phyloP scores from a whole-genome alignment of 2,329 filamentous ascomycete genomes.

The Cordyceps fumosorosea region DNA sequence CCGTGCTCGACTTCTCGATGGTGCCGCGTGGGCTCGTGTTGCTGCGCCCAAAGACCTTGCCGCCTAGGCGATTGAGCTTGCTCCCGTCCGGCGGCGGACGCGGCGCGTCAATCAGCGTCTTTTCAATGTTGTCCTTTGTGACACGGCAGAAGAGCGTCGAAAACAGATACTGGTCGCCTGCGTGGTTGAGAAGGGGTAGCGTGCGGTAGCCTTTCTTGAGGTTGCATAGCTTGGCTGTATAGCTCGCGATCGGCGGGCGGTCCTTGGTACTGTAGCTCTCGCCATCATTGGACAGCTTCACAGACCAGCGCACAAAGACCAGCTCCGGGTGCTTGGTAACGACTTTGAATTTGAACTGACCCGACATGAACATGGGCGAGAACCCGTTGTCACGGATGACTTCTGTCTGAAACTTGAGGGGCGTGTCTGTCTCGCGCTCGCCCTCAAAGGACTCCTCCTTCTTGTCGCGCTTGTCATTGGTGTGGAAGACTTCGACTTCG shows the following conservation, averaged over 20 bases:
- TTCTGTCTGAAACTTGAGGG: slow-evolving; percentile 71
- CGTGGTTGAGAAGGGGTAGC: slow-evolving; percentile 78
- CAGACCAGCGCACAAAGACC: slow-evolving; percentile 88
- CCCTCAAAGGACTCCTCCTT: slow-evolving; percentile 61
- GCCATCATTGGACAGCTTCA: slow-evolving; percentile 78
- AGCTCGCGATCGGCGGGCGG: slow-evolving; percentile 67
- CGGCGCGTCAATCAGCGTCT: slow-evolving; percentile 48
- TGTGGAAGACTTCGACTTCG: slow-evolving; percentile 89
- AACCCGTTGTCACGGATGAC: slow-evolving; percentile 86
- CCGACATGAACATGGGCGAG: slow-evolving; percentile 74
- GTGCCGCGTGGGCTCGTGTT: slow-evolving; percentile 47
- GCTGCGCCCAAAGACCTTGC: slow-evolving; percentile 51
- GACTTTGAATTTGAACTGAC: slow-evolving; percentile 70
- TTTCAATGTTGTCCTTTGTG: slow-evolving; percentile 54
- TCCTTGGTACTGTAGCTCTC: slow-evolving; percentile 55
- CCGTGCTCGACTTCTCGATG: slow-evolving; percentile 45
- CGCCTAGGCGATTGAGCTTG: slow-evolving; percentile 50
- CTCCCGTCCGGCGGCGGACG: slow-evolving; percentile 34
- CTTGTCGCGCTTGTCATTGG: slow-evolving; percentile 89
- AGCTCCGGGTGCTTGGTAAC: slow-evolving; percentile 93
- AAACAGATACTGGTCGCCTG: slow-evolving; percentile 89
- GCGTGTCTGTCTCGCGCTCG: slow-evolving; percentile 42
- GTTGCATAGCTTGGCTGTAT: slow-evolving; percentile 85
- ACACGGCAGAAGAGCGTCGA: slow-evolving; percentile 91
- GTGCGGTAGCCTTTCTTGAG: slow-evolving; percentile 91